Evolutionary conservation across 139 green algal species (phyloP), one percentile per base, ranked within the genome.

Genomic region (Micractinium sp.): DNA sequence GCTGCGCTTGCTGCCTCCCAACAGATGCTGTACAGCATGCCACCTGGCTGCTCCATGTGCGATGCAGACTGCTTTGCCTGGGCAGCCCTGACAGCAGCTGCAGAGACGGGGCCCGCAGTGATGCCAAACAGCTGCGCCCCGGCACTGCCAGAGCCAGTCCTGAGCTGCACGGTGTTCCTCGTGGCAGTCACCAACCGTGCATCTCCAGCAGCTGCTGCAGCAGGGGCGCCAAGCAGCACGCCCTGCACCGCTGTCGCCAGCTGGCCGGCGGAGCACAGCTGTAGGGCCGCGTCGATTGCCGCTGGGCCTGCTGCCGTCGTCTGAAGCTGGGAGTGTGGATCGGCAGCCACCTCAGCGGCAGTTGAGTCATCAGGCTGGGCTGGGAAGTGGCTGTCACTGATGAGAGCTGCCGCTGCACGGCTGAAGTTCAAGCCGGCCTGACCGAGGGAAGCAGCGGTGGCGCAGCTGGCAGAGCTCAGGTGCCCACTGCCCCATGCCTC

Each of bases 1-100:
- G 82, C 56, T 77, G 53, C 47, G 27, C 39, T 33, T n/a, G 85
- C 71, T 0, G 78, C 87, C 36, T 82, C 78, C 87, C 87, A 90
- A 19, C 14, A 27, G n/a, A 81, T 83, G 71, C 33, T 73, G 18
- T 90, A 90, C 47, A 87, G 81, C 81, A 88, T 2, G 60, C 27
- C 36, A 20, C 7, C 71, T 53, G 71, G 13, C 71, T 90, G 41
- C 20, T 86, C 41, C 39, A 23, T 3, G 20, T 77, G 41, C 5
- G 38, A 16, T 31, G 27, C 67, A 35, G 63, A 29, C 0, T 38
- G 9, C 53, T 35, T 78, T 85, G 78, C 73, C 14, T 47, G 66
- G 3, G 33, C 81, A 19, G 29, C 23, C 27, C 7, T 19, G 0
- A 12, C 33, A 2, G 47, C 7, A 20, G 47, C 12, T 15, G 38